Evolutionary conservation across 1,139 yeast genomes (phyloP), one percentile per base, ranked within the genome.

Genomic region (Candida sp.): DNA sequence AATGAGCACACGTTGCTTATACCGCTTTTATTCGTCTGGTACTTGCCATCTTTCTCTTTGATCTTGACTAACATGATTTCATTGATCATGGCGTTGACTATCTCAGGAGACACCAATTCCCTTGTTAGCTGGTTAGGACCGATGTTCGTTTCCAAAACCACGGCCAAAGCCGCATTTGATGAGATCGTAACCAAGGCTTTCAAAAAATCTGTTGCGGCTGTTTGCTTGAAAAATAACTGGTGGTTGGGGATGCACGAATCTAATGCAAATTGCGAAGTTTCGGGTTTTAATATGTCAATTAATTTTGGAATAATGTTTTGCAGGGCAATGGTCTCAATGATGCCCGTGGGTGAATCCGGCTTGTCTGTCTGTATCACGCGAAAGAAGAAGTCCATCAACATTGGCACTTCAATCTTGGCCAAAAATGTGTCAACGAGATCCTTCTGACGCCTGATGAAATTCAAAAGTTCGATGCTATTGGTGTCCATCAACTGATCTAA

Each of bases 171-270:
- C 3, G 81, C 73, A 55, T 77, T 78, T n/a, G 97, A 97, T 31
- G 97, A 90, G 41, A 96, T 90, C 2, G 98, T 88, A 31, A 94
- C 90, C 63, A 96, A 83, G 0, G 98, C 98, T 66, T 94, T 96
- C 50, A 94, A 72, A 63, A 94, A 94, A 65, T 94, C 99, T 8
- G 98, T 96, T 1, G 97, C 96, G 0, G 98, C 96, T 3, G 96
- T 87, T 68, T 94, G 98, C 48, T 84, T 84, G 52, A 94, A 84
- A 35, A 88, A 78, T 39, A 67, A 58, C 47, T 61, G 62, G 42
- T 68, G 69, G 48, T 72, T 67, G 1, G 79, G 72, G 34, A 74
- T 68, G 26, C 58, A 58, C 4, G 53, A 49, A 11, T 54, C 56
- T 2, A 51, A 51, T 9, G 49, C 59, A 57, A 73, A 74, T 50